Percentiles rank a stretch among this genome's conserved stretches.
Conservation (phyloP, 1,139 yeast species). For the Blastobotrys persicus region DNA sequence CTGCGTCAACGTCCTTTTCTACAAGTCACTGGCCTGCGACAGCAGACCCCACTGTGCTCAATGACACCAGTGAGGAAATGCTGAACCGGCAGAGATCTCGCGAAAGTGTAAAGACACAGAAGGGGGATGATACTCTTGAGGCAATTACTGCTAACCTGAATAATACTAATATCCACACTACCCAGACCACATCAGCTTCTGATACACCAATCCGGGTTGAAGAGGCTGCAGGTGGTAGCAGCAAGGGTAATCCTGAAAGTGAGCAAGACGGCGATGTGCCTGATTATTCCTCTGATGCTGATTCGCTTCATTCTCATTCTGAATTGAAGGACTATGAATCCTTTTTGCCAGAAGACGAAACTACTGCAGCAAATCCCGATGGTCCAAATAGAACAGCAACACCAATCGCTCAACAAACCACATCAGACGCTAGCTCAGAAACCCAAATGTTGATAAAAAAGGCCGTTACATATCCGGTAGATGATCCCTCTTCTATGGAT, state of each 20-base stretch:
- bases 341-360: constrained; percentile 10
- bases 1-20: neutral
- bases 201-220: too few species aligned
- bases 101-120: neutral
- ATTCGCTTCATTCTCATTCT: constrained; percentile 6
- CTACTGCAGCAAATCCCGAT: neutral
- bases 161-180: neutral
- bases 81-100: neutral
- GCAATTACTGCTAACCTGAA: neutral
- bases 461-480: constrained; percentile 15
- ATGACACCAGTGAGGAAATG: neutral
- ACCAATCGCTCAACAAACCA: neutral
- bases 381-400: neutral
- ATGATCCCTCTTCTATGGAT: neutral
- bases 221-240: too few species aligned
- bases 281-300: neutral
- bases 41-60: neutral
- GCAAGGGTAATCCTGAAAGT: too few species aligned
- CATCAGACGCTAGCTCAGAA: constrained; percentile 2
- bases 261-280: too few species aligned
- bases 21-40: neutral
- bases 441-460: constrained; percentile 12
- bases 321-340: constrained; percentile 12
- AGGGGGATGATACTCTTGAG: neutral
- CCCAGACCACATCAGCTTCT: too few species aligned